These are phyloP conservation scores for Hymenoscyphus repandus DNA, from an alignment of 2,329 filamentous ascomycete species.

Conservation along the genomic window DNA sequence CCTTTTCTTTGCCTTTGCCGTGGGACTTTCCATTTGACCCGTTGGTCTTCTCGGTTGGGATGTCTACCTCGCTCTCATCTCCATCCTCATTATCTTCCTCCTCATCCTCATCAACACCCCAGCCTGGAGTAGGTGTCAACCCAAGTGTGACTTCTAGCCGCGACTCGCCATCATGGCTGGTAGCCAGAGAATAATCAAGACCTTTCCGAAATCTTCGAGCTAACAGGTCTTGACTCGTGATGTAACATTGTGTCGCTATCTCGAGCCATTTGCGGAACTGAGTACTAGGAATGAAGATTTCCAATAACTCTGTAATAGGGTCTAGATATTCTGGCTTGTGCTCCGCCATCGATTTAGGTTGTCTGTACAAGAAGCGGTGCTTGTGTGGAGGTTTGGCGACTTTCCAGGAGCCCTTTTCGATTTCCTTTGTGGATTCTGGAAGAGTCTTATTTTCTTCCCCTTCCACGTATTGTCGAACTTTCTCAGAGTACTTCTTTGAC, in stretches of 20 bases:
- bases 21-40: constrained; percentile 17
- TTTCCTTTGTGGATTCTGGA: constrained; percentile 44
- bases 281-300: constrained; percentile 75
- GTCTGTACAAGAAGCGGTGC: constrained; percentile 83
- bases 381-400: constrained; percentile 90
- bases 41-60: neutral
- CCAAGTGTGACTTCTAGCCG: constrained; percentile 83
- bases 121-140: constrained; percentile 78
- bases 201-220: constrained; percentile 83
- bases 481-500: constrained; percentile 67
- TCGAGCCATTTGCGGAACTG: constrained; percentile 89
- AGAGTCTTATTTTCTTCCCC: constrained; percentile 51
- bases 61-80: constrained; percentile 28
- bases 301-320: constrained; percentile 71
- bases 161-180: constrained; percentile 70
- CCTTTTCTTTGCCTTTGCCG: constrained; percentile 1
- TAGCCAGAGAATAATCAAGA: constrained; percentile 88
- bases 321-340: constrained; percentile 39
- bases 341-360: constrained; percentile 37
- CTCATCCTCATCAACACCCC: constrained; percentile 66
- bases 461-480: constrained; percentile 67
- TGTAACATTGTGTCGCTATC: constrained; percentile 68
- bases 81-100: constrained; percentile 40
- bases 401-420: constrained; percentile 60
- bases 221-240: constrained; percentile 72